These are phyloP conservation scores for Penicillium samsonianum DNA, from an alignment of 495 filamentous ascomycete species.

Conservation along the genomic window DNA sequence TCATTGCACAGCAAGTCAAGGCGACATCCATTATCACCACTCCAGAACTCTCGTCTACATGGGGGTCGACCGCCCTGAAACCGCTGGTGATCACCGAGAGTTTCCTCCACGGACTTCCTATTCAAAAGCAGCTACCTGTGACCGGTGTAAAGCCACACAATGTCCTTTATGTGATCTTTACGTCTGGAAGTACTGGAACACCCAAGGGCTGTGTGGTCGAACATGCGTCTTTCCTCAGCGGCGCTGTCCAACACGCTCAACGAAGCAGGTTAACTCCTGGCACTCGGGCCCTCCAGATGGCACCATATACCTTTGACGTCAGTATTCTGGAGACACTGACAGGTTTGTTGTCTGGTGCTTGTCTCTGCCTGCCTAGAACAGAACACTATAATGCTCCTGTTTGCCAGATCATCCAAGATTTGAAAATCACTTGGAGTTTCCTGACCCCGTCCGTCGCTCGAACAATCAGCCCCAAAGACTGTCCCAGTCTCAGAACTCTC, in stretches of 20 bases:
- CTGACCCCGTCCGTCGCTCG: conserved; percentile 41
- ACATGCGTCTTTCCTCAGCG: conserved; percentile 24
- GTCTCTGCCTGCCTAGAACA: conserved; percentile 39
- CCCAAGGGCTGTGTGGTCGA: conserved; percentile 45
- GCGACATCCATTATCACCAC: background rate
- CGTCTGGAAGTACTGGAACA: conserved; percentile 37
- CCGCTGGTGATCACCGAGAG: background rate
- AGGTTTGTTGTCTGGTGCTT: conserved; percentile 37
- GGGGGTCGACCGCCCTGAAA: background rate
- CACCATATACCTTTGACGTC: conserved; percentile 41
- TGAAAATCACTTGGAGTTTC: conserved; percentile 34
- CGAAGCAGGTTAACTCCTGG: conserved; percentile 8
- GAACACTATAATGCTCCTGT: conserved; percentile 26
- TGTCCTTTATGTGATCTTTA: conserved; percentile 38
- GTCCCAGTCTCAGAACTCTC: conserved; percentile 36
- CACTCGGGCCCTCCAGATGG: conserved; percentile 37
- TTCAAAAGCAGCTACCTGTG: conserved; percentile 22
- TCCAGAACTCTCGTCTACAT: background rate
- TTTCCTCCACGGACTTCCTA: conserved; percentile 28
- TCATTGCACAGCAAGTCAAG: background rate
- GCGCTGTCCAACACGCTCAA: conserved; percentile 1
- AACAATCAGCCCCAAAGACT: conserved; percentile 28
- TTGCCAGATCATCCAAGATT: conserved; percentile 26
- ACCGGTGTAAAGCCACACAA: conserved; percentile 17
- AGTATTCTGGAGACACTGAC: conserved; percentile 38